Base-by-base conservation (phyloP, 108 stramenopile genomes). In the Nitzschia sp. region DNA sequence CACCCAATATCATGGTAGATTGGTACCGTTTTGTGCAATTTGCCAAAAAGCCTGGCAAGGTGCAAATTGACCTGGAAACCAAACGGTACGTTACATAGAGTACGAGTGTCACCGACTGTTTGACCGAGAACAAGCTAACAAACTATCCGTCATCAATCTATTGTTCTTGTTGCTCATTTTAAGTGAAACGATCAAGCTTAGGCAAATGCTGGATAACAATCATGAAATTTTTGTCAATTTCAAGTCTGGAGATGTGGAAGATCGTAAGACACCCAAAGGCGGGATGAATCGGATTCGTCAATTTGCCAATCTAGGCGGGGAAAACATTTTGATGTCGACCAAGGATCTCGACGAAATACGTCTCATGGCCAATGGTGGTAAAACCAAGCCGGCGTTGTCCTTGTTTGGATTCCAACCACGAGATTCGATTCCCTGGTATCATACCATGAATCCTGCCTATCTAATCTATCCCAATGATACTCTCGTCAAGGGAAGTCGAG, bases 1-100 rank as follows among this genome's bases (percentile, higher is more conserved):
- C 63, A 31, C 66, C 84, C 8, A 71, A 72, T 9, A 91, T 91
- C 51, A 83, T 86, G 85, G 67, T 91, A 13, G 86, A 91, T 81
- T 75, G 86, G 64, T 87, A 72, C 45, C 47, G 71, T 8, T 49
- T 64, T 6, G 76, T 91, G n/a, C 83, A 82, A 47, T 47, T 80
- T 2, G 76, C 81, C 46, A 82, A 77, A 26, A 88, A 82, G 59
- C 86, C 86, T n/a, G 53, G 42, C 36, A 51, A 59, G 13, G 72
- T 85, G 21, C 70, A 76, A 36, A 79, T 91, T 26, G 75, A 90
- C 49, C 78, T 72, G 38, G 71, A 78, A 53, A 79, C 82, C 46
- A 87, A 87, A 71, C 75, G 59, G 82, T 81, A 66, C 71, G 85
- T 65, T 27, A 4, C 21, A 9, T 42, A 42, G n/a, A n/a, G n/a